Evolutionary conservation across 2,329 filamentous ascomycete species (phyloP).

Genomic region (Trichophyton equinum): DNA sequence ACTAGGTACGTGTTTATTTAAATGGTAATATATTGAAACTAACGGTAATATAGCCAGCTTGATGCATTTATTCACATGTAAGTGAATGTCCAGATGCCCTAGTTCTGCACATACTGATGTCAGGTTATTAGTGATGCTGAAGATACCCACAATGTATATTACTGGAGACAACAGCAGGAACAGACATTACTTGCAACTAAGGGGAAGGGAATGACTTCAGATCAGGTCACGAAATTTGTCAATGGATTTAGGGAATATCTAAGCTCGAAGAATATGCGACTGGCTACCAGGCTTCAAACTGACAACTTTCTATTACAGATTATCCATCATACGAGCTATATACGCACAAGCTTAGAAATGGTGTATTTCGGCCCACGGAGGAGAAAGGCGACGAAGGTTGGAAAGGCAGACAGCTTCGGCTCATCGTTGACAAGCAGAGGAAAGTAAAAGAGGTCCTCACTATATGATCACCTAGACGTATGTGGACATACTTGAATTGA

Average conservation of each 20-base stretch:
- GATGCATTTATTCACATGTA: constrained; percentile 54
- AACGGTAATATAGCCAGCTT: constrained; percentile 32
- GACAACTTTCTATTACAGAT: constrained; percentile 28
- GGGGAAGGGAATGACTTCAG: constrained; percentile 69
- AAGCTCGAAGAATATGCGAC: neutral
- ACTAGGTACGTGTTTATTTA: constrained; percentile 35
- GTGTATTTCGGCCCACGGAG: constrained; percentile 37
- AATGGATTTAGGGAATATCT: constrained; percentile 43
- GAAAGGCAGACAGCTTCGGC: constrained; percentile 45
- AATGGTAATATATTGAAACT: constrained; percentile 10
- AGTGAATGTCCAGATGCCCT: constrained; percentile 15
- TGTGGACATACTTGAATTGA: neutral
- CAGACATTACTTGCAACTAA: constrained; percentile 51
- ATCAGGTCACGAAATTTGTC: constrained; percentile 65
- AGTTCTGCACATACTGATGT: neutral
- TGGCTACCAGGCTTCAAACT: neutral
- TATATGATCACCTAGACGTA: neutral
- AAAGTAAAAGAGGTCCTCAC: constrained; percentile 32
- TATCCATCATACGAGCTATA: constrained; percentile 63
- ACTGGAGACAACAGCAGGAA: constrained; percentile 75
- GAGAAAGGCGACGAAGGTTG: constrained; percentile 21
- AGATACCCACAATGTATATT: constrained; percentile 63
- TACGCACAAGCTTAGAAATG: constrained; percentile 45
- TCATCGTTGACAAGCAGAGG: constrained; percentile 50
- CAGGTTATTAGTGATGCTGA: constrained; percentile 47